A percentile compares a stretch with the other conserved stretches of the same genome.
phyloP scores from a whole-genome alignment of 2,329 filamentous ascomycete genomes.

The Venturia oleaginea region DNA sequence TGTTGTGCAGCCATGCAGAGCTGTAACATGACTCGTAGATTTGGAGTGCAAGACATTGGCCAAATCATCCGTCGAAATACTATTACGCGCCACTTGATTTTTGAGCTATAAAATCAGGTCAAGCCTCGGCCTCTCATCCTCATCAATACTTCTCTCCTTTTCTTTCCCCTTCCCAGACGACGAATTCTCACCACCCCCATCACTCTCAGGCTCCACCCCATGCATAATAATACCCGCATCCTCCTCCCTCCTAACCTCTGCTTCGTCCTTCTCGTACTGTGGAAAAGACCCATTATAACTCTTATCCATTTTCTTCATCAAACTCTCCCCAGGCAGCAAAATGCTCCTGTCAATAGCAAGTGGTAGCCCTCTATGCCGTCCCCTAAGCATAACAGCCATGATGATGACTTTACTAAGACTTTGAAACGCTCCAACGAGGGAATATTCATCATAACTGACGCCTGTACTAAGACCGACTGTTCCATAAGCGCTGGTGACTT shows the following conservation, averaged over 20 bases:
- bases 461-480: conserved; percentile 54
- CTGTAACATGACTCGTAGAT: no score
- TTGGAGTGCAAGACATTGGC: no score
- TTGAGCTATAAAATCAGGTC: no score
- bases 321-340: conserved; percentile 24
- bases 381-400: conserved; percentile 45
- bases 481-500: conserved; percentile 50
- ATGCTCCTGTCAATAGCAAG: conserved; percentile 26
- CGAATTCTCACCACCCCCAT: neutral
- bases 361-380: conserved; percentile 23
- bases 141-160: no score
- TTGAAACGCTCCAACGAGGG: conserved; percentile 47
- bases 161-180: neutral
- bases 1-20: no score
- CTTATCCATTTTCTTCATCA: conserved; percentile 27
- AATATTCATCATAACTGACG: conserved; percentile 44
- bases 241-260: neutral
- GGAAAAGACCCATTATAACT: conserved; percentile 18
- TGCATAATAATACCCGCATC: neutral
- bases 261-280: neutral
- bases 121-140: no score
- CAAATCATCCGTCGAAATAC: no score
- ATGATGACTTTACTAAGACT: conserved; percentile 49
- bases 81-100: no score
- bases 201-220: neutral